These are phyloP conservation scores for Gynostemma pentaphyllum DNA, from an alignment of 306 rosid species.

Conservation along the genomic window DNA sequence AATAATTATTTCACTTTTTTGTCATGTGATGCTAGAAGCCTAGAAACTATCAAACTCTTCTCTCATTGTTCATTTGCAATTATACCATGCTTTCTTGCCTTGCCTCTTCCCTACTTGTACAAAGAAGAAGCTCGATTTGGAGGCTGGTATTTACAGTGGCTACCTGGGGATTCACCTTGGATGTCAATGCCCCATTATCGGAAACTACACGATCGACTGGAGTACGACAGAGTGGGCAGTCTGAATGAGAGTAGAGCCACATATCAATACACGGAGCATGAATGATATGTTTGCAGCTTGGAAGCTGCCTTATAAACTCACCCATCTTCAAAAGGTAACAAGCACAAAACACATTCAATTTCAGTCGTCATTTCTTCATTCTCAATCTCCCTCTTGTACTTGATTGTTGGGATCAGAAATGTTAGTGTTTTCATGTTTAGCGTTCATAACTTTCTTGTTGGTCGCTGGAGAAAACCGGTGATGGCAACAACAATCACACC, in stretches of 20 bases:
- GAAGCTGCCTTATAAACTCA: slow-evolving; percentile 13
- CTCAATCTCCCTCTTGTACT: slow-evolving; percentile 7
- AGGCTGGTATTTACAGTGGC: neutral
- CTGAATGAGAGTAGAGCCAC: slow-evolving; percentile 14
- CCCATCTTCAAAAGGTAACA: slow-evolving; percentile 11
- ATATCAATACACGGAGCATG: slow-evolving; percentile 15
- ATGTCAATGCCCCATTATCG: neutral
- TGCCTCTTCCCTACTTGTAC: neutral
- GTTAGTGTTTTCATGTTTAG: neutral
- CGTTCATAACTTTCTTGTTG: neutral
- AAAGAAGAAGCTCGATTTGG: neutral
- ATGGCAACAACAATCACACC: slow-evolving; percentile 1
- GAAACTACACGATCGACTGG: neutral
- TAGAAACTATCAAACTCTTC: neutral
- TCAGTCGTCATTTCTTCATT: neutral
- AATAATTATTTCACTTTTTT: neutral
- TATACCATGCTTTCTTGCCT: neutral
- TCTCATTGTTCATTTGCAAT: neutral
- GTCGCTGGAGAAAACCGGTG: neutral
- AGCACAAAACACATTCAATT: slow-evolving; percentile 13
- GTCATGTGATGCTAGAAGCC: neutral
- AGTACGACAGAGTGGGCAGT: slow-evolving; percentile 14
- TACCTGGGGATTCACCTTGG: neutral
- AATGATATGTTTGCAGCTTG: slow-evolving; percentile 19
- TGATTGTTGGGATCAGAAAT: neutral